phyloP scores from a whole-genome alignment of 2,329 filamentous ascomycete genomes.

The Chaetomiaceae sp. region DNA sequence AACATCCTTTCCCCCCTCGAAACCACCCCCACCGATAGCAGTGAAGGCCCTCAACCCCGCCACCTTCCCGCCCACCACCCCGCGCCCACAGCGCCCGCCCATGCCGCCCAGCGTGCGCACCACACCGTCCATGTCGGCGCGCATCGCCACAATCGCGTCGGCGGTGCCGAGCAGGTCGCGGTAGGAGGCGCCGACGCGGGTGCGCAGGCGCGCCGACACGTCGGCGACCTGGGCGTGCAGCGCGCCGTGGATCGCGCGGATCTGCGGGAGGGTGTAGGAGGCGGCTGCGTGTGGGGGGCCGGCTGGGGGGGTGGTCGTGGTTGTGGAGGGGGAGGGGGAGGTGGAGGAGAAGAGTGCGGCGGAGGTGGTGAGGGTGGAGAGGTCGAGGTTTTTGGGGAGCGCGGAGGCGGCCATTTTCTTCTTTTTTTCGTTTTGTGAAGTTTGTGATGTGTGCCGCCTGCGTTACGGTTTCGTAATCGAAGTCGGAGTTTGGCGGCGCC shows the following conservation, averaged over 20 bases:
- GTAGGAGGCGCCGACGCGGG: conserved; percentile 64
- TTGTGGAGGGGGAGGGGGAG: background rate
- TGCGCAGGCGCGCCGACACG: conserved; percentile 55
- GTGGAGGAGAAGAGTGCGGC: conserved; percentile 10
- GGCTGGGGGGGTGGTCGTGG: conserved; percentile 15
- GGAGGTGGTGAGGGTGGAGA: conserved; percentile 10
- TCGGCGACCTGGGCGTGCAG: conserved; percentile 56
- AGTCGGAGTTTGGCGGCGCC: too few species aligned
- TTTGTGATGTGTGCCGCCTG: too few species aligned
- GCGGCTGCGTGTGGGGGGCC: background rate
- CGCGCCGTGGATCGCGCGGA: conserved; percentile 55
- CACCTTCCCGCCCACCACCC: conserved; percentile 61
- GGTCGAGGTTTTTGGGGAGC: conserved; percentile 10
- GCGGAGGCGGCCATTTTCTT: background rate
- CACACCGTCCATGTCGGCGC: conserved; percentile 65
- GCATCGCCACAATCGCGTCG: conserved; percentile 90
- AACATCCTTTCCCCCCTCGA: conserved; percentile 12
- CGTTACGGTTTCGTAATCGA: too few species aligned
- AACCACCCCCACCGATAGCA: conserved; percentile 8
- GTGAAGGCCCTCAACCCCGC: conserved; percentile 48
- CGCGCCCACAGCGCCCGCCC: conserved; percentile 70
- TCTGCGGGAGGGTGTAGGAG: conserved; percentile 54
- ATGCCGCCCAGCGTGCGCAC: conserved; percentile 67
- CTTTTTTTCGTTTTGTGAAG: background rate
- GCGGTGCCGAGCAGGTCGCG: conserved; percentile 86